A percentile compares a stretch with the other conserved stretches of the same genome.
Conservation (phyloP, 1,139 yeast genomes). For the Kazachstania sp. region DNA sequence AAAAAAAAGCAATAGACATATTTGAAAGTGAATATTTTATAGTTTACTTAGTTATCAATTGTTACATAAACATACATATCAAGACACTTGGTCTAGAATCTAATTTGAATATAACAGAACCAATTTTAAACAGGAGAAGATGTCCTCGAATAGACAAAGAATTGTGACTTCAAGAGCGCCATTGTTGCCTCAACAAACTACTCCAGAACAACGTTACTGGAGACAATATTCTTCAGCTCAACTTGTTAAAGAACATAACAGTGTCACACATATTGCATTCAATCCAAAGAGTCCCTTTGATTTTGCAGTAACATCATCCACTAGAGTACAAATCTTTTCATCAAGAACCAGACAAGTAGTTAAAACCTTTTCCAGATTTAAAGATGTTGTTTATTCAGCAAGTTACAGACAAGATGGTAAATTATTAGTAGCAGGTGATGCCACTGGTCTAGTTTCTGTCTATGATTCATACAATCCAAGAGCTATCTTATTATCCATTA, state of each 20-base stretch:
- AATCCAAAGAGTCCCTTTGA: slow-evolving; percentile 84
- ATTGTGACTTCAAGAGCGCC: slow-evolving; percentile 66
- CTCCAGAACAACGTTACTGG: slow-evolving; percentile 96
- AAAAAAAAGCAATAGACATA: too few relatives aligned
- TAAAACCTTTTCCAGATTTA: slow-evolving; percentile 83
- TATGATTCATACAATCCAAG: slow-evolving; percentile 76
- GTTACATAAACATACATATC: too few relatives aligned
- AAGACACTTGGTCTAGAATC: too few relatives aligned
- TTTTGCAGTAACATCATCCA: slow-evolving; percentile 87
- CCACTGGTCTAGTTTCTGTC: slow-evolving; percentile 73
- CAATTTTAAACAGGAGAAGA: slow-evolving; percentile 22
- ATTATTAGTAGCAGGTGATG: slow-evolving; percentile 88
- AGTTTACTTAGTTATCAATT: too few relatives aligned
- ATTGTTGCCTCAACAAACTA: slow-evolving; percentile 70
- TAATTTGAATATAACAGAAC: too few relatives aligned
- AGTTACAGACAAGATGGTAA: slow-evolving; percentile 55
- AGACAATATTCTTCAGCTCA: slow-evolving; percentile 69
- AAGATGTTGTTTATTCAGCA: slow-evolving; percentile 68
- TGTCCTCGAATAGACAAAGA: slow-evolving; percentile 76
- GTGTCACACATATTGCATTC: slow-evolving; percentile 80
- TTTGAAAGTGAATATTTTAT: too few relatives aligned
- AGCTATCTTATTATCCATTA: slow-evolving; percentile 66
- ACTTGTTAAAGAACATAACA: slow-evolving; percentile 85
- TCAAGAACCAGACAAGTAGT: slow-evolving; percentile 86
- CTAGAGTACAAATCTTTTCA: slow-evolving; percentile 85